phyloP scores from a whole-genome alignment of 2,329 filamentous ascomycete genomes.

The Botrytis sinoallii region DNA sequence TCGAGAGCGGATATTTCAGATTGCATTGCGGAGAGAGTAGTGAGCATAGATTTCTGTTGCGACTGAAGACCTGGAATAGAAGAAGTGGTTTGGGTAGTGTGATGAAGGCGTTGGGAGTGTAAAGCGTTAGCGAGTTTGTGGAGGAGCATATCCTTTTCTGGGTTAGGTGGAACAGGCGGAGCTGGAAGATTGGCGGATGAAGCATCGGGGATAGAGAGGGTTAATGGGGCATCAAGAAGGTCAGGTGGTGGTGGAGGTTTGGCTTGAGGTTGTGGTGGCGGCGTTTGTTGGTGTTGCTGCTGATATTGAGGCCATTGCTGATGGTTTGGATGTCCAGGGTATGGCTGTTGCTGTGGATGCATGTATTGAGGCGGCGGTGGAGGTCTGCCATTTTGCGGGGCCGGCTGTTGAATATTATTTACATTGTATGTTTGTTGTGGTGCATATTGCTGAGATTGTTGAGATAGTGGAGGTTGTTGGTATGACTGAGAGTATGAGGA shows the following conservation, averaged over 20 bases:
- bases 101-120: conserved; percentile 63
- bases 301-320: conserved; percentile 34
- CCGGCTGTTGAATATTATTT: conserved; percentile 22
- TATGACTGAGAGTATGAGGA: conserved; percentile 28
- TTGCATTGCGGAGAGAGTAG: conserved; percentile 67
- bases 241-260: conserved; percentile 45
- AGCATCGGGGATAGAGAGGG: conserved; percentile 46
- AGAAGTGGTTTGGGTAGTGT: conserved; percentile 67
- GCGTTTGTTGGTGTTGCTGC: conserved; percentile 31
- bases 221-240: conserved; percentile 52
- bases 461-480: conserved; percentile 26
- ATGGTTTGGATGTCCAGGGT: conserved; percentile 24
- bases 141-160: conserved; percentile 87
- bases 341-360: conserved; percentile 28
- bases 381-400: conserved; percentile 23
- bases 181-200: conserved; percentile 53
- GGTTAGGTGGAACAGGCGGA: conserved; percentile 90
- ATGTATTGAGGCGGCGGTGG: conserved; percentile 27
- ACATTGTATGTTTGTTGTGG: conserved; percentile 15
- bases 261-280: conserved; percentile 36
- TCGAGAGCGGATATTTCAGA: conserved; percentile 69
- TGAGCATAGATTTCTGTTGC: conserved; percentile 73
- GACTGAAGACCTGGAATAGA: conserved; percentile 73
- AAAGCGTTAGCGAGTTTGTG: conserved; percentile 71
- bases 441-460: conserved; percentile 20